phyloP scores from a whole-genome alignment of 129 eudicot species.

The Glebionis coronaria region DNA sequence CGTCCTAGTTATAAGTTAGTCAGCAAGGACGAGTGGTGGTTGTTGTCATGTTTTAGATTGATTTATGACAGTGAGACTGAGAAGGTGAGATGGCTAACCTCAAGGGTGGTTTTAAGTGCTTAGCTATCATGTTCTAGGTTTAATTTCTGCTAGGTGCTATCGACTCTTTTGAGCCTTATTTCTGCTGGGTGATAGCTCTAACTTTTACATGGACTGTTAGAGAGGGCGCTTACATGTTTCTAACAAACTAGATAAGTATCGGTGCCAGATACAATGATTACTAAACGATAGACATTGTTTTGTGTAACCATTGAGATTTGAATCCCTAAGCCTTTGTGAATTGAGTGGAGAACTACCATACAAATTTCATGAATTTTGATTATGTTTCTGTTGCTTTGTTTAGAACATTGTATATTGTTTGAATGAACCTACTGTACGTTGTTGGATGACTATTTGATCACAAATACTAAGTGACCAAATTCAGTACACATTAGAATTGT shows the following conservation, averaged over 20 bases:
- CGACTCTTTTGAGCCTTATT: neutral
- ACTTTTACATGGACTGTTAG: neutral
- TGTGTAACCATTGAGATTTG: neutral
- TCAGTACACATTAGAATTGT: neutral
- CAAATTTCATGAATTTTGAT: too few species aligned
- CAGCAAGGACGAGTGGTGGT: neutral
- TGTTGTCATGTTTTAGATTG: conserved; percentile 9
- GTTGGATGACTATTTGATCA: neutral
- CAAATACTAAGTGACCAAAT: neutral
- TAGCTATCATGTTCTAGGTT: neutral
- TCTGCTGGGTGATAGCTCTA: neutral
- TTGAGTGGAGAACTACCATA: too few species aligned
- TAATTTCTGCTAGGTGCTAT: neutral
- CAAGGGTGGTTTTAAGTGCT: neutral
- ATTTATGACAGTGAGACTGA: neutral
- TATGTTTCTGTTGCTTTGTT: too few species aligned
- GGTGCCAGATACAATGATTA: neutral
- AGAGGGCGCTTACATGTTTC: too few species aligned
- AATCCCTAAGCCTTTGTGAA: neutral
- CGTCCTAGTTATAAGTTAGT: neutral
- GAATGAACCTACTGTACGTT: neutral
- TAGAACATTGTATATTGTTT: too few species aligned
- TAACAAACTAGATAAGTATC: neutral
- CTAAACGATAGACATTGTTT: neutral
- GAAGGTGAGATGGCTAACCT: neutral